Conservation (phyloP, 805 yeast species). For the Metschnikowia peoriensis region DNA sequence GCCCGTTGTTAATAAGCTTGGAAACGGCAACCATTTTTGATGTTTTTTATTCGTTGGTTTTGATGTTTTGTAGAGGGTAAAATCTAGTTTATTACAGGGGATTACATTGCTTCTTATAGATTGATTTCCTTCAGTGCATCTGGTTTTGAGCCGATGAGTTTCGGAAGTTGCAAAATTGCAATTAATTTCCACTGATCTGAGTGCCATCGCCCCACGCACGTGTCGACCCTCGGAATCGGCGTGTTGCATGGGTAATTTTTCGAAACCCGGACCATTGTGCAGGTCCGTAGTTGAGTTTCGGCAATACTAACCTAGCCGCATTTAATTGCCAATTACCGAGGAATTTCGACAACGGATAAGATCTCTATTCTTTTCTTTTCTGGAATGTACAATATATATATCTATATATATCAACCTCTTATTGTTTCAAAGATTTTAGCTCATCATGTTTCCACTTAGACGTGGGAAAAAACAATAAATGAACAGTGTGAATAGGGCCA, state of each 20-base stretch:
- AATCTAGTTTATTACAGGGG: not conserved
- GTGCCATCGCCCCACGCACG: not conserved
- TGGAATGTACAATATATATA: too few species aligned
- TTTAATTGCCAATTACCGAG: too few species aligned
- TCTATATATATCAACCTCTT: too few species aligned
- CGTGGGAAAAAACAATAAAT: too few species aligned
- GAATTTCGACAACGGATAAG: too few species aligned
- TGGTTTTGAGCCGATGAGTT: not conserved
- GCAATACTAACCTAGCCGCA: too few species aligned
- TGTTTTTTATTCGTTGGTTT: not conserved
- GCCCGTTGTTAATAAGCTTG: constrained; percentile 29
- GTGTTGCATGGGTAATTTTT: not conserved
- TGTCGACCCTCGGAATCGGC: constrained; percentile 1
- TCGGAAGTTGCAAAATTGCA: constrained; percentile 2
- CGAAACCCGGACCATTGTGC: not conserved
- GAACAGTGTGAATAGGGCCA: too few species aligned
- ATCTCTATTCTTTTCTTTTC: too few species aligned
- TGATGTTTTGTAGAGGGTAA: not conserved
- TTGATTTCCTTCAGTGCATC: not conserved
- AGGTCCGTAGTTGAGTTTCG: not conserved
- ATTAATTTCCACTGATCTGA: not conserved
- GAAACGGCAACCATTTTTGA: constrained; percentile 27
- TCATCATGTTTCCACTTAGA: too few species aligned
- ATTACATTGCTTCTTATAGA: not conserved
- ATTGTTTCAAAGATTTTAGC: too few species aligned